Conservation (phyloP, 257 asterid species). For the Thymus mandschuricus region DNA sequence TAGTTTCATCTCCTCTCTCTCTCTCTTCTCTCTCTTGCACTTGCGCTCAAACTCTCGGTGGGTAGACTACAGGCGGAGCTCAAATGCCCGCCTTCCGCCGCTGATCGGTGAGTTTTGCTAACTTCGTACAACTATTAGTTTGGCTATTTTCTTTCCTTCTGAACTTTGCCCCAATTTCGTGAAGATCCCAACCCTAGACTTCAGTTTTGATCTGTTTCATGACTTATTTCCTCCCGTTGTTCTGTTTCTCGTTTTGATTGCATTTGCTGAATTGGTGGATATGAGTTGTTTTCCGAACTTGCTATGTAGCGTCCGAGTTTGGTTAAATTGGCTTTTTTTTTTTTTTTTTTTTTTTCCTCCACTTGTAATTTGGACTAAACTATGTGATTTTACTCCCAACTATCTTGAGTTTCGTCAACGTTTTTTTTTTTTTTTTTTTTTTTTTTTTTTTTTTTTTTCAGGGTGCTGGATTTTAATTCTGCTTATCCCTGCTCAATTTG, state of each 20-base stretch:
- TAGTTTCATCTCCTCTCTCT: neutral
- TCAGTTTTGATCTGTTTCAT: constrained; percentile 15
- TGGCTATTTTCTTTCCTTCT: neutral
- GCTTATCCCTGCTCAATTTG: constrained; percentile 16
- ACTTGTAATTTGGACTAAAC: constrained; percentile 7
- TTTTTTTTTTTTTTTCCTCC: too few relatives aligned
- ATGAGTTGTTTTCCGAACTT: neutral
- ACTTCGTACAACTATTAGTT: neutral
- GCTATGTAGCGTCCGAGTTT: neutral
- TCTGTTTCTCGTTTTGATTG: neutral
- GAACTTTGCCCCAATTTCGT: constrained; percentile 17
- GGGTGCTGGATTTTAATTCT: constrained; percentile 16
- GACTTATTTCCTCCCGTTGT: neutral
- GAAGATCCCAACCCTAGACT: constrained; percentile 47
- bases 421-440: neutral
- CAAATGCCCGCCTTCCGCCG: constrained; percentile 16
- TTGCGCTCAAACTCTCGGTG: neutral
- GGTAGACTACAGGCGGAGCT: neutral
- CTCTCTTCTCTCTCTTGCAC: constrained; percentile 25
- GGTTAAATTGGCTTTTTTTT: neutral
- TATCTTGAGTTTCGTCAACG: constrained; percentile 10
- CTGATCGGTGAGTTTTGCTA: constrained; percentile 32
- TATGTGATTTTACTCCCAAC: neutral
- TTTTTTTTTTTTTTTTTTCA: neutral
- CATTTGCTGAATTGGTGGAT: neutral